A percentile compares a stretch with the other conserved stretches of the same genome.
phyloP scores from a whole-genome alignment of 2,329 filamentous ascomycete genomes.

The Pseudocercospora cruenta region DNA sequence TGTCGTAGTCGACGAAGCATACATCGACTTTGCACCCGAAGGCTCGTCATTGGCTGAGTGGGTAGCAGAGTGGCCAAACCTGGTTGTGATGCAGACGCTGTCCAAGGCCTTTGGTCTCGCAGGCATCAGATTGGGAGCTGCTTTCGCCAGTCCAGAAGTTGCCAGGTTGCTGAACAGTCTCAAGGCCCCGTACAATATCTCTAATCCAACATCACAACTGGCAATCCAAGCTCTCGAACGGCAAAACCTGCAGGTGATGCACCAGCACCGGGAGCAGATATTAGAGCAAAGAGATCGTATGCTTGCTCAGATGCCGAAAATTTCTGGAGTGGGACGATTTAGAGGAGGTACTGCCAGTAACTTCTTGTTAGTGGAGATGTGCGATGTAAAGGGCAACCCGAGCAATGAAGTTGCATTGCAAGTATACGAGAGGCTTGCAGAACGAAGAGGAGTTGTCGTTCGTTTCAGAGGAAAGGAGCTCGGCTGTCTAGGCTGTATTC shows the following conservation, averaged over 20 bases:
- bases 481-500: constrained; percentile 83
- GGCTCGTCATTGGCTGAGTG: constrained; percentile 84
- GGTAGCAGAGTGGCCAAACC: constrained; percentile 89
- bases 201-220: constrained; percentile 81
- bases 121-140: constrained; percentile 85
- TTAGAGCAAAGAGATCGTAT: constrained; percentile 77
- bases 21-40: constrained; percentile 87
- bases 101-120: constrained; percentile 97
- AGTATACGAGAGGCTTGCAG: constrained; percentile 83
- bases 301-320: constrained; percentile 69
- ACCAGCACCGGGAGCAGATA: constrained; percentile 68
- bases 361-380: constrained; percentile 87
- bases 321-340: constrained; percentile 79
- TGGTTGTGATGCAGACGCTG: constrained; percentile 98
- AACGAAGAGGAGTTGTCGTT: constrained; percentile 86
- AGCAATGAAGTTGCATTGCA: constrained; percentile 77
- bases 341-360: constrained; percentile 81
- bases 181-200: constrained; percentile 96
- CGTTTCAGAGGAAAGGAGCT: constrained; percentile 91
- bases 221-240: constrained; percentile 72
- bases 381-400: constrained; percentile 71
- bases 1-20: constrained; percentile 92
- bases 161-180: constrained; percentile 83
- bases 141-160: constrained; percentile 76
- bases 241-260: constrained; percentile 74